Conservation (phyloP, 2,329 filamentous ascomycete genomes). For the Diaporthe nobilis region DNA sequence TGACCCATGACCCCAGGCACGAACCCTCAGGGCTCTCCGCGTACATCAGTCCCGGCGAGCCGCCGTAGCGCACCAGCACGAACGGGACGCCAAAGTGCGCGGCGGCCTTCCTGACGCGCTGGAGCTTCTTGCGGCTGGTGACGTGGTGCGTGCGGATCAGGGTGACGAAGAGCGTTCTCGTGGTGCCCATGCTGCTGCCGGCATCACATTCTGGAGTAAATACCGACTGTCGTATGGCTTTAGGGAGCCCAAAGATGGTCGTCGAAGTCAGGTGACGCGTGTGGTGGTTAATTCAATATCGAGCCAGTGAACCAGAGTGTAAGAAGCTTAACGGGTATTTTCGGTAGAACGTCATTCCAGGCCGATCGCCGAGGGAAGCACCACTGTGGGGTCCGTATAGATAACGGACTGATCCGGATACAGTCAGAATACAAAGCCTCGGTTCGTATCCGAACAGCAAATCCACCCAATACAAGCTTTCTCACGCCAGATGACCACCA, state of each 20-base stretch:
- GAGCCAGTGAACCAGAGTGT: not conserved
- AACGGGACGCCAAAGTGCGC: constrained; percentile 72
- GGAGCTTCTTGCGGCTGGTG: constrained; percentile 81
- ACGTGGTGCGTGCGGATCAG: constrained; percentile 86
- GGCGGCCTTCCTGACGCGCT: constrained; percentile 72
- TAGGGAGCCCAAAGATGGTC: not conserved
- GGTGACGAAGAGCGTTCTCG: constrained; percentile 57
- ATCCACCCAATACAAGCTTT: too few species aligned
- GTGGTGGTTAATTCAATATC: not conserved
- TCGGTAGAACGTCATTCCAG: not conserved
- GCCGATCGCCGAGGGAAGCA: not conserved
- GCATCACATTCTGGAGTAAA: not conserved
- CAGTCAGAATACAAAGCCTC: not conserved
- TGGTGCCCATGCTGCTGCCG: constrained; percentile 21
- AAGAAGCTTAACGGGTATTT: too few species aligned
- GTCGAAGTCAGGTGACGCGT: not conserved
- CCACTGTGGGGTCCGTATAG: not conserved
- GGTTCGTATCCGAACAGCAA: too few species aligned
- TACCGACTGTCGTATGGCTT: not conserved
- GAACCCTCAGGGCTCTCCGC: constrained; percentile 71
- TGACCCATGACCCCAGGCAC: constrained; percentile 74
- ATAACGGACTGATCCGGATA: not conserved
- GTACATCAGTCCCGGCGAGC: constrained; percentile 84
- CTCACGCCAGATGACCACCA: not conserved
- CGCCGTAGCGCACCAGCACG: constrained; percentile 76